Percentiles rank a stretch among this genome's conserved stretches.
These are phyloP conservation scores for Ilex aquifolium DNA, from an alignment of 257 asterid species.

Conservation along the genomic window DNA sequence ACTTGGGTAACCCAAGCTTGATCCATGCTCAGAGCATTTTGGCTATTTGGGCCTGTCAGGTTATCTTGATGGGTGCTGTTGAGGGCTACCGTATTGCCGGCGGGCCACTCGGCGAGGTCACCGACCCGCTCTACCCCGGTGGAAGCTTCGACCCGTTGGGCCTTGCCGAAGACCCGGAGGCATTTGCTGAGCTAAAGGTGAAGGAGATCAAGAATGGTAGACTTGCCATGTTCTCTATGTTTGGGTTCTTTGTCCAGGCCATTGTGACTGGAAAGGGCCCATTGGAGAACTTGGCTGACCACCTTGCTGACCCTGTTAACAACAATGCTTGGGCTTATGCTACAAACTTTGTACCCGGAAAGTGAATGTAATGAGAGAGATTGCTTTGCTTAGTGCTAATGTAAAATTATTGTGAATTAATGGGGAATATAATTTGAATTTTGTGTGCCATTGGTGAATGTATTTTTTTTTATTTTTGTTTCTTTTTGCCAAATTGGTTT, in stretches of 20 bases:
- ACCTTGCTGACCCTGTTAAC: conserved; percentile 57
- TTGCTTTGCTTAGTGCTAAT: conserved; percentile 1
- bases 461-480: background rate
- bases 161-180: conserved; percentile 53
- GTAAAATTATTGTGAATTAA: conserved; percentile 23
- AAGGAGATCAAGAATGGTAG: conserved; percentile 58
- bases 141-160: conserved; percentile 58
- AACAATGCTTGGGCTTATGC: conserved; percentile 60
- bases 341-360: conserved; percentile 51
- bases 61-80: conserved; percentile 61
- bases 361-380: conserved; percentile 16
- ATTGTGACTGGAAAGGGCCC: conserved; percentile 64
- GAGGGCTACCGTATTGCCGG: conserved; percentile 71
- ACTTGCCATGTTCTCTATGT: conserved; percentile 64
- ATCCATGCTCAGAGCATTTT: conserved; percentile 72
- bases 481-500: too few relatives aligned
- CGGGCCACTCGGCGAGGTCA: conserved; percentile 47
- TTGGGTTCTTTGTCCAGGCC: conserved; percentile 60
- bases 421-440: conserved; percentile 11
- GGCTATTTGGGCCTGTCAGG: conserved; percentile 74
- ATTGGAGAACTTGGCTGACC: conserved; percentile 60
- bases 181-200: conserved; percentile 59
- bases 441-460: background rate
- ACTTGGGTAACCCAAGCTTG: conserved; percentile 73
- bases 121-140: conserved; percentile 55